Evolutionary conservation across 805 yeast species (phyloP), one percentile per base, ranked within the genome.

Genomic region (Nakazawaea populi): DNA sequence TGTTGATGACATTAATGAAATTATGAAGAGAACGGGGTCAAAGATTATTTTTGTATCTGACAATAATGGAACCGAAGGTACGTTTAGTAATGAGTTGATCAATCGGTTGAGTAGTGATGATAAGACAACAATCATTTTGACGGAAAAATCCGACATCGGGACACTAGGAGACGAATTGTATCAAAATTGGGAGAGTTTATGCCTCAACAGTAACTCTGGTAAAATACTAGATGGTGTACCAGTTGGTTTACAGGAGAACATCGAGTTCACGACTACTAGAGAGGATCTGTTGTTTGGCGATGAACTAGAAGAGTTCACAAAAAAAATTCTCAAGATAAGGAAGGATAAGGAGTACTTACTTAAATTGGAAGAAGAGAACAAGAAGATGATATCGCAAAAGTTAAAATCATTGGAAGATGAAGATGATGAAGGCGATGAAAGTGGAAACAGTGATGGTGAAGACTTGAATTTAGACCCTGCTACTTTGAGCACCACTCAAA

Each of bases 31-130:
- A 44, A 71, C 79, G 18, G 89, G 89, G 2, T 87, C 96, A 0
- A 88, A 87, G 62, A 82, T 92, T 47, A 84, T 91, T 3, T 82
- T 92, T 54, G 85, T 89, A 18, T 80, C 92, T 1, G 91, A 89
- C 10, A 72, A 76, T 27, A 83, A 82, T 46, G 62, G 86, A 37
- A 80, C 79, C 44, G 75, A 72, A 42, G 96, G 96, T 2, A 77
- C 83, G 5, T 68, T 77, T 27, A 72, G 88, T 0, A 71, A 79
- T 37, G 75, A 76, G 44, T 79, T 72, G 32, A 71, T 79, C 48
- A 76, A 64, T 53, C 75, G 67, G 49, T 67, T 90, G 18, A 85
- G 94, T 59, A 72, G 72, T 10, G 82, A 79, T 55, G 85, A 82
- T 30, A 79, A 78, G 49, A 82, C 87, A 1, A 82, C 95, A 0